These are phyloP conservation scores for Zalaria obscura DNA, from an alignment of 2,329 filamentous ascomycete species.

Conservation along the genomic window DNA sequence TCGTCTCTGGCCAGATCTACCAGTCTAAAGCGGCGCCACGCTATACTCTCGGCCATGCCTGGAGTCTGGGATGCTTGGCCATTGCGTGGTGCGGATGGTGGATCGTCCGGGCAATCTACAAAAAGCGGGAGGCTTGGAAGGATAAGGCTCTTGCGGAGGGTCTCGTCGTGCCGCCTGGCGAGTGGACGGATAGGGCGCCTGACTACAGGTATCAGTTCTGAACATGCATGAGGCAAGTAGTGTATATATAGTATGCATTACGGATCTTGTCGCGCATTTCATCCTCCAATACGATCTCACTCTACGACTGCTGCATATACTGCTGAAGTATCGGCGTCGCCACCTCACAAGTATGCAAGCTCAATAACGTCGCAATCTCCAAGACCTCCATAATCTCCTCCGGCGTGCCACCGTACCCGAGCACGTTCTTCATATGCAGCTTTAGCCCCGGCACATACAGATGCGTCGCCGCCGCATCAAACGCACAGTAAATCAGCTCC, in stretches of 20 bases:
- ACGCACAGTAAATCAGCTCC: constrained; percentile 35
- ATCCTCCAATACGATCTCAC: too few species aligned
- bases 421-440: constrained; percentile 34
- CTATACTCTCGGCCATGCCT: constrained; percentile 7
- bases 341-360: constrained; percentile 9
- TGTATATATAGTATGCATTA: neutral
- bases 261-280: too few species aligned
- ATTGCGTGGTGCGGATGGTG: neutral
- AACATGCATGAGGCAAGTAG: neutral
- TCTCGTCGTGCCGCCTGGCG: constrained; percentile 8
- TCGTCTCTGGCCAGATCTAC: constrained; percentile 20
- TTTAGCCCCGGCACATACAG: constrained; percentile 33
- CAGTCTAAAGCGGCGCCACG: constrained; percentile 14
- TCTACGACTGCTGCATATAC: neutral
- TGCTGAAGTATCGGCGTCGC: constrained; percentile 1
- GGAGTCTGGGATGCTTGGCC: neutral
- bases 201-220: constrained; percentile 14
- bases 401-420: constrained; percentile 29
- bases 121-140: constrained; percentile 11
- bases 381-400: constrained; percentile 36
- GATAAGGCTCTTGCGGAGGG: constrained; percentile 14
- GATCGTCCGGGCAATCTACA: neutral
- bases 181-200: constrained; percentile 17
- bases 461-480: constrained; percentile 34
- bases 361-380: constrained; percentile 26